phyloP scores from a whole-genome alignment of 768 basidiomycete genomes.

The Zangia roseola region DNA sequence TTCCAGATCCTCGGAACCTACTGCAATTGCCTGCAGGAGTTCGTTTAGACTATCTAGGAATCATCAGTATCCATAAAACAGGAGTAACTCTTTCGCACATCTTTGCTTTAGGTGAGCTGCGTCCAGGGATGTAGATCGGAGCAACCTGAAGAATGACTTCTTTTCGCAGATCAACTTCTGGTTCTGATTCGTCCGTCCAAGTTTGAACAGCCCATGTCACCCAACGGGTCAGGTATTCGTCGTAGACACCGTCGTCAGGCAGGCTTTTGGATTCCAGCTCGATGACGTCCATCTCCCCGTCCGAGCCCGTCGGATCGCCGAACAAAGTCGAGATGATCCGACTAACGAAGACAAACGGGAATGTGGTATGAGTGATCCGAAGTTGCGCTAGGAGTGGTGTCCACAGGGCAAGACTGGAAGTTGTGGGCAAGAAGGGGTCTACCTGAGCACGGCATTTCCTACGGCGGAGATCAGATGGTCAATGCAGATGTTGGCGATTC shows the following conservation, averaged over 20 bases:
- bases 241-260: slow-evolving; percentile 44
- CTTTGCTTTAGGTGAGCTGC: slow-evolving; percentile 24
- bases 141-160: slow-evolving; percentile 47
- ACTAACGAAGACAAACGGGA: slow-evolving; percentile 48
- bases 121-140: slow-evolving; percentile 44
- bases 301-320: slow-evolving; percentile 14
- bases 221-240: slow-evolving; percentile 69
- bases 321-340: slow-evolving; percentile 42
- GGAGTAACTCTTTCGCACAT: slow-evolving; percentile 32
- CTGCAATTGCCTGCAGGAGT: slow-evolving; percentile 19
- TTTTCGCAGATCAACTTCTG: slow-evolving; percentile 43
- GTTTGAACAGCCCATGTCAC: slow-evolving; percentile 55
- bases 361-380: slow-evolving; percentile 51
- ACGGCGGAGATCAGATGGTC: slow-evolving; percentile 1
- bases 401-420: slow-evolving; percentile 62
- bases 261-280: slow-evolving; percentile 17
- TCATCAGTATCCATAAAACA: slow-evolving; percentile 6
- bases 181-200: slow-evolving; percentile 33
- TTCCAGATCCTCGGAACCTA: slow-evolving; percentile 20
- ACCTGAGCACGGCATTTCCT: slow-evolving; percentile 56
- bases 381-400: slow-evolving; percentile 59
- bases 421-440: slow-evolving; percentile 48
- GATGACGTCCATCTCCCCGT: slow-evolving; percentile 15
- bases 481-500: background rate
- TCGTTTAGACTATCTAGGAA: slow-evolving; percentile 18